phyloP scores from a whole-genome alignment of 2,329 filamentous ascomycete species.

The Calonectria hongkongensis region DNA sequence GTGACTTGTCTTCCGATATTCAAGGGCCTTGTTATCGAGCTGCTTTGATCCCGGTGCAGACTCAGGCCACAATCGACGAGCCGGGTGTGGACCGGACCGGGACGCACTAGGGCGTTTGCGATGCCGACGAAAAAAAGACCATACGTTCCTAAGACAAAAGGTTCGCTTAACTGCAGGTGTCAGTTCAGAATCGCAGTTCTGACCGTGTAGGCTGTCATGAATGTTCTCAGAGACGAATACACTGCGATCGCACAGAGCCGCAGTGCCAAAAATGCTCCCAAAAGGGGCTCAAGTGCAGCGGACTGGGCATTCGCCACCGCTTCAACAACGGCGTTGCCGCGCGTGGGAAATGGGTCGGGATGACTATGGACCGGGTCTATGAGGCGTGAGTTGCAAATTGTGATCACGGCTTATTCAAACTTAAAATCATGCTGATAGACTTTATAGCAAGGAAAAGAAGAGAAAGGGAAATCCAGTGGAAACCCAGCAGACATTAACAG shows the following conservation, averaged over 20 bases:
- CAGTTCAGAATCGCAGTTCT: not conserved
- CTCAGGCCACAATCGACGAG: not conserved
- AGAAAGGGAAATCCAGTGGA: not conserved
- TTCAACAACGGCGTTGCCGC: constrained; percentile 54
- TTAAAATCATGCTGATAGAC: not conserved
- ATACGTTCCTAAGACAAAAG: constrained; percentile 53
- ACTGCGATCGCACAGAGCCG: constrained; percentile 51
- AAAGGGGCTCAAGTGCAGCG: constrained; percentile 50
- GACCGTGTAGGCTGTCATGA: constrained; percentile 49
- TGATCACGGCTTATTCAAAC: too few relatives aligned
- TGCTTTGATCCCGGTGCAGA: not conserved
- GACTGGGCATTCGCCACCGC: constrained; percentile 50
- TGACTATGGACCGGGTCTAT: constrained; percentile 51
- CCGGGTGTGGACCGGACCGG: not conserved
- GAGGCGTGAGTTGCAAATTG: constrained; percentile 38
- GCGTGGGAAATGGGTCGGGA: constrained; percentile 53
- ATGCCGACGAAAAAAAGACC: constrained; percentile 53
- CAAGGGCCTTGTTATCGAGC: not conserved
- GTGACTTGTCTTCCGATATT: constrained; percentile 8
- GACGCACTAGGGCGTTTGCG: not conserved
- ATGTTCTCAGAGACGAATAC: constrained; percentile 51
- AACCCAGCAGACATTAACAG: too few relatives aligned
- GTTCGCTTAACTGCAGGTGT: constrained; percentile 22
- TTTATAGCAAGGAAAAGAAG: constrained; percentile 18
- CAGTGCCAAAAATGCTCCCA: constrained; percentile 50